These are phyloP conservation scores for Ogataea trehaloabstinens DNA, from an alignment of 805 yeast species.

Conservation along the genomic window DNA sequence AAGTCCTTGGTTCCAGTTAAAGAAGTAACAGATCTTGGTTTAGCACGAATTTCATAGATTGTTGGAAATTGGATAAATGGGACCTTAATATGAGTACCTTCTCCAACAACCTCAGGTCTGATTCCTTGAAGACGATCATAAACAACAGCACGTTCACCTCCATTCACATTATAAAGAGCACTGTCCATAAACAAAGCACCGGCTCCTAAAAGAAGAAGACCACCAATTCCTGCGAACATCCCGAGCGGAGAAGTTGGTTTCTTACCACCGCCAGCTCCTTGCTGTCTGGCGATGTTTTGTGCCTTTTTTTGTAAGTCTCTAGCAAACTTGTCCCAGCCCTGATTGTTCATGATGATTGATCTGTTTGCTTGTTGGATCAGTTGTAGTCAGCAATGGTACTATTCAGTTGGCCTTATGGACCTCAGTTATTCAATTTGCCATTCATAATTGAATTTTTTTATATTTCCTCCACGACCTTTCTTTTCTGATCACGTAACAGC, in stretches of 20 bases:
- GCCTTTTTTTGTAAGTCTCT: slow-evolving; percentile 47
- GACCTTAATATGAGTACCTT: slow-evolving; percentile 91
- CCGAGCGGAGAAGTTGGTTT: slow-evolving; percentile 44
- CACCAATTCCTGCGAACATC: slow-evolving; percentile 62
- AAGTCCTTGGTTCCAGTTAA: slow-evolving; percentile 97
- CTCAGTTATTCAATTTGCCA: too few species aligned
- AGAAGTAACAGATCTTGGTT: slow-evolving; percentile 93
- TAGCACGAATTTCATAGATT: slow-evolving; percentile 92
- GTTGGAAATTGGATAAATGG: slow-evolving; percentile 96
- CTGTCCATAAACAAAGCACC: slow-evolving; percentile 53
- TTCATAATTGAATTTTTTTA: too few species aligned
- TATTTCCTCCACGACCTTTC: too few species aligned
- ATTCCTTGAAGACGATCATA: slow-evolving; percentile 88
- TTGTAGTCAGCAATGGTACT: neutral
- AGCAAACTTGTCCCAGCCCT: slow-evolving; percentile 53
- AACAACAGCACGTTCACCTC: slow-evolving; percentile 97
- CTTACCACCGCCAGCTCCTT: slow-evolving; percentile 28
- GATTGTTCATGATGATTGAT: slow-evolving; percentile 33
- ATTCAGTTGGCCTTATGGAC: too few species aligned
- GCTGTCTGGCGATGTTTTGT: slow-evolving; percentile 36
- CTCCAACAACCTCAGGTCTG: slow-evolving; percentile 75
- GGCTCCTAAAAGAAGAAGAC: slow-evolving; percentile 55
- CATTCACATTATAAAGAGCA: slow-evolving; percentile 84
- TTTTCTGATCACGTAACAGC: too few species aligned
- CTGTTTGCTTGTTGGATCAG: too few species aligned